Conservation (phyloP, 371 early-diverging fungal species). For the Lichtheimia hyalospora region DNA sequence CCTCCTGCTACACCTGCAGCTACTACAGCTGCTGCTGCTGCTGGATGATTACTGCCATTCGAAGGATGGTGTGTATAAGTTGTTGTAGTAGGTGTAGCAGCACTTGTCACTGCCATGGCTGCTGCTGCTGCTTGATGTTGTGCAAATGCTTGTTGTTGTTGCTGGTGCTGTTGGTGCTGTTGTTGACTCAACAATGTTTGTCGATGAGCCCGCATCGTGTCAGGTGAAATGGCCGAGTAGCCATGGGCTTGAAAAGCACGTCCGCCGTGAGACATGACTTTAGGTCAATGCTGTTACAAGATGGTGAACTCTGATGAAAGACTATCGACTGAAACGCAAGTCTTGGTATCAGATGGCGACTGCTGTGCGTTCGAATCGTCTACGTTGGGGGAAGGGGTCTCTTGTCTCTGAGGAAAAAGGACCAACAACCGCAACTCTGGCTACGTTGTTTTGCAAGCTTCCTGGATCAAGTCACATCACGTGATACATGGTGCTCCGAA, state of each 20-base stretch:
- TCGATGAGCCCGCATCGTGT: constrained; percentile 15
- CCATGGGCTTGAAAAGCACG: constrained; percentile 20
- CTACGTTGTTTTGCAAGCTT: too few relatives aligned
- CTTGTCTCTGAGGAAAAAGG: too few relatives aligned
- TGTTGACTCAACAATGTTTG: constrained; percentile 11
- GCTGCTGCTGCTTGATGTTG: constrained; percentile 11
- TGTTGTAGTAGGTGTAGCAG: constrained; percentile 3
- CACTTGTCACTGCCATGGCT: constrained; percentile 9
- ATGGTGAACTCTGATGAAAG: too few relatives aligned
- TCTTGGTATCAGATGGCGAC: too few relatives aligned
- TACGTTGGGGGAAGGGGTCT: too few relatives aligned
- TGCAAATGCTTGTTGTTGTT: constrained; percentile 6
- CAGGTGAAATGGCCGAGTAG: constrained; percentile 15
- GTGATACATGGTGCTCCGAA: too few relatives aligned
- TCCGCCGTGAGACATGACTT: constrained; percentile 17
- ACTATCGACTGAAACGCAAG: too few relatives aligned
- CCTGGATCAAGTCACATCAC: too few relatives aligned
- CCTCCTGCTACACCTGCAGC: constrained; percentile 10
- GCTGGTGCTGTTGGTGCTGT: constrained; percentile 14
- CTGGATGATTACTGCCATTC: constrained; percentile 10
- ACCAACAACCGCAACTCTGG: too few relatives aligned
- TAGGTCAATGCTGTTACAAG: too few relatives aligned
- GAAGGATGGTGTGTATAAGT: not conserved
- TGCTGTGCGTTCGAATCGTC: too few relatives aligned
- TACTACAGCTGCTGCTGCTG: constrained; percentile 18